Conservation (phyloP, 805 yeast species). For the Candida tibetensis region DNA sequence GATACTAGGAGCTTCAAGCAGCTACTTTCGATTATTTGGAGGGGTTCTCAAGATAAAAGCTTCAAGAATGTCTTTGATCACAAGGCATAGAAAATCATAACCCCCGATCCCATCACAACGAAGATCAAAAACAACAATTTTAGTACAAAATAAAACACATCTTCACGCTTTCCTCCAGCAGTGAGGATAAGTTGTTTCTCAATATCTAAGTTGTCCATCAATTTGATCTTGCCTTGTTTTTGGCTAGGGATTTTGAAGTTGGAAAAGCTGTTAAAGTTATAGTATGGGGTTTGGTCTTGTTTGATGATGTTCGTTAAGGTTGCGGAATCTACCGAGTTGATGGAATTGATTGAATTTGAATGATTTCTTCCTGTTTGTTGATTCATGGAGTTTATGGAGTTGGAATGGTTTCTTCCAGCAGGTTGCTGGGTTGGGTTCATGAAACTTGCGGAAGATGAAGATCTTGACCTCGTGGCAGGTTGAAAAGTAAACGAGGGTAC, state of each 20-base stretch:
- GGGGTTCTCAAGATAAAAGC: no score
- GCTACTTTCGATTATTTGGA: no score
- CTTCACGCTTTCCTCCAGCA: constrained; percentile 37
- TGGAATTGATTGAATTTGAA: constrained; percentile 22
- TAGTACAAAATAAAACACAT: constrained; percentile 30
- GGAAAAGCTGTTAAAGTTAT: constrained; percentile 1
- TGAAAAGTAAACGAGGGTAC: constrained; percentile 2
- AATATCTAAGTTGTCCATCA: constrained; percentile 31
- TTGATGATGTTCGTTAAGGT: constrained; percentile 10
- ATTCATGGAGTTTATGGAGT: constrained; percentile 6
- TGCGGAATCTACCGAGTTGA: constrained; percentile 18
- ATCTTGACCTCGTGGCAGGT: constrained; percentile 11
- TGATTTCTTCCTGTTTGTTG: constrained; percentile 16
- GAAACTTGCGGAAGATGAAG: constrained; percentile 7
- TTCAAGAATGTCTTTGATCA: no score
- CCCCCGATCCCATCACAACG: constrained; percentile 32
- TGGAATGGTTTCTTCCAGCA: constrained; percentile 3
- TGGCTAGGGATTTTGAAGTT: neutral
- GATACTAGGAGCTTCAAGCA: no score
- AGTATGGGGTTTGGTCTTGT: constrained; percentile 11
- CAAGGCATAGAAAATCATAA: constrained; percentile 36
- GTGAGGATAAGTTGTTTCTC: constrained; percentile 36
- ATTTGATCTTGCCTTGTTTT: constrained; percentile 21
- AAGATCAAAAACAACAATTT: constrained; percentile 27
- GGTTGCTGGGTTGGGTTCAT: constrained; percentile 5